A percentile compares a stretch with the other conserved stretches of the same genome.
Conservation (phyloP, 2,329 filamentous ascomycete genomes). For the Venturia pyrina region DNA sequence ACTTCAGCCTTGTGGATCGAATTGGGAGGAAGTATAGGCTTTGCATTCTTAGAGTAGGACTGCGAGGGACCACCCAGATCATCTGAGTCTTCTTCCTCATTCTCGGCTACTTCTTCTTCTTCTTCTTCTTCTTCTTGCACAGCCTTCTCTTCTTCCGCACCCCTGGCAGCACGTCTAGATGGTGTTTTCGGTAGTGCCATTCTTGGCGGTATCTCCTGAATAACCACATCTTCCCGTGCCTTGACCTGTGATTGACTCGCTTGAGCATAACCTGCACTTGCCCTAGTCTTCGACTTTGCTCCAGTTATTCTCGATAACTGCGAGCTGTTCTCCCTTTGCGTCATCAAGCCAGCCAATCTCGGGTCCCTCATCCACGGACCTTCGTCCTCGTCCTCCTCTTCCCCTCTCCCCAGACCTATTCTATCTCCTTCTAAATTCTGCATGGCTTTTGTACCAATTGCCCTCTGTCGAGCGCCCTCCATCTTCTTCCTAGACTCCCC, state of each 20-base stretch:
- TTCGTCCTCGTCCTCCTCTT: conserved; percentile 6
- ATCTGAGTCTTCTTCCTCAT: background rate
- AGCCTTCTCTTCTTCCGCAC: background rate
- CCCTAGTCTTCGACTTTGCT: background rate
- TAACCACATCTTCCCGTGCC: background rate
- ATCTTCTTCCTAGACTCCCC: conserved; percentile 16
- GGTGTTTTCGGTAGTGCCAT: background rate
- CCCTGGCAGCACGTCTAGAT: background rate
- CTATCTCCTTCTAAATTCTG: background rate
- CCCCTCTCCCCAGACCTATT: background rate
- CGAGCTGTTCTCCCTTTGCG: background rate
- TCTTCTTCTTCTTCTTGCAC: background rate
- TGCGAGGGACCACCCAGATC: background rate
- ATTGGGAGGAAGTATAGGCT: background rate
- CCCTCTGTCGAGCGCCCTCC: conserved; percentile 5
- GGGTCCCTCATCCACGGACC: conserved; percentile 8
- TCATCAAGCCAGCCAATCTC: conserved; percentile 8
- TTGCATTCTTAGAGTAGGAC: background rate
- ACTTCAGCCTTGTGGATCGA: background rate
- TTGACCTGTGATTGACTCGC: background rate
- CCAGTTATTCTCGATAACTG: background rate
- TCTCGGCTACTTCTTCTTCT: background rate
- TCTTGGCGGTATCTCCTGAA: background rate
- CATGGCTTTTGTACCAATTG: background rate
- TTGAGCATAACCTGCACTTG: background rate